Conservation (phyloP, 306 rosid genomes). For the Adenanthera pavonina region DNA sequence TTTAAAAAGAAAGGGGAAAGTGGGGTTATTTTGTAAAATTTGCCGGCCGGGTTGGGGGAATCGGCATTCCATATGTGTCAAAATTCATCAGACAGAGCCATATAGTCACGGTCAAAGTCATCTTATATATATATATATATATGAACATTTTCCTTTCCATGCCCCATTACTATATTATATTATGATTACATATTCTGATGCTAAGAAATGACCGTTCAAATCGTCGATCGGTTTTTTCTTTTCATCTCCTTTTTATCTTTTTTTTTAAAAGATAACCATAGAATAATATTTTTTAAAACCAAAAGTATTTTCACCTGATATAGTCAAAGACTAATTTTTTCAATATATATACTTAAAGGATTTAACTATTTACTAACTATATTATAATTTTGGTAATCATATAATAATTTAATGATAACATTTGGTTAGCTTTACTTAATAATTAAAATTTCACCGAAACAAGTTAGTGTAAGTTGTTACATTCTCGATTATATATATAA, state of each 20-base stretch:
- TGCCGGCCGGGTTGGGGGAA: not conserved
- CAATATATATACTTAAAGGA: too few relatives aligned
- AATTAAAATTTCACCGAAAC: not conserved
- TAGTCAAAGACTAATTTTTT: too few relatives aligned
- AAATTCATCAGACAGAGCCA: not conserved
- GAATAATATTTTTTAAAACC: too few relatives aligned
- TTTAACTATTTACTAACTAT: too few relatives aligned
- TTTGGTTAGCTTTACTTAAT: not conserved
- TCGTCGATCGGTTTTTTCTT: not conserved
- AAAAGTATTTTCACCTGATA: too few relatives aligned
- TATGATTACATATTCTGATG: not conserved
- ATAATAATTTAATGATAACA: not conserved
- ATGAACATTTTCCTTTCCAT: not conserved
- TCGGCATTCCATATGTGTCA: not conserved
- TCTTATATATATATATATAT: not conserved
- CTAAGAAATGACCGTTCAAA: not conserved
- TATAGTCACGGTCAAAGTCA: conserved; percentile 21
- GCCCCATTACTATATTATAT: not conserved
- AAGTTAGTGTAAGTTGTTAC: not conserved
- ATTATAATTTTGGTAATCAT: not conserved
- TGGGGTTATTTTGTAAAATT: not conserved
- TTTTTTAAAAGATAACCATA: not conserved
- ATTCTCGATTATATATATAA: not conserved
- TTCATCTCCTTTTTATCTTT: not conserved
- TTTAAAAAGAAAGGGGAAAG: not conserved